These are phyloP conservation scores for Ceratocystis diversiconidia DNA, from an alignment of 2,329 filamentous ascomycete genomes.

Conservation along the genomic window DNA sequence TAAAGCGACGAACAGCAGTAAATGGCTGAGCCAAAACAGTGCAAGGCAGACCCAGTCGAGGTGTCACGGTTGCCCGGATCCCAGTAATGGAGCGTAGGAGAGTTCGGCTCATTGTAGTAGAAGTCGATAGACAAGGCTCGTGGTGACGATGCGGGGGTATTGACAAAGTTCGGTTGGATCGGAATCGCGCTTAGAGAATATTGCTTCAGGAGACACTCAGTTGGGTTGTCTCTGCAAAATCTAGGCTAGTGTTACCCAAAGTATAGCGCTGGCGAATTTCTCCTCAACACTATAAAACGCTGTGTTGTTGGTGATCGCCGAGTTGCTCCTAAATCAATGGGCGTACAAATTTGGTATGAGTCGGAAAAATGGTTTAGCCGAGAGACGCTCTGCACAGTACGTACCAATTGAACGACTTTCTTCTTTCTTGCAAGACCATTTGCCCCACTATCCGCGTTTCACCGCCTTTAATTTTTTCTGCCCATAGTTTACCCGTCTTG, in stretches of 20 bases:
- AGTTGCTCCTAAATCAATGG: neutral
- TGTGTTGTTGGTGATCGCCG: conserved; percentile 4
- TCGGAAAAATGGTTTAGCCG: conserved; percentile 16
- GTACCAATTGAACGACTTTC: too few relatives aligned
- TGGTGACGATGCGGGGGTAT: neutral
- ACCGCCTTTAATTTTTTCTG: conserved; percentile 18
- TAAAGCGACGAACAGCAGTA: conserved; percentile 33
- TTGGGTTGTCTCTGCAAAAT: neutral
- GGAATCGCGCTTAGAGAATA: too few relatives aligned
- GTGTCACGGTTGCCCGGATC: conserved; percentile 33
- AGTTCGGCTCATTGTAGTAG: conserved; percentile 38
- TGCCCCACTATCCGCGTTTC: conserved; percentile 14
- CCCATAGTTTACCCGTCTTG: conserved; percentile 8
- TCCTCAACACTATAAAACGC: neutral
- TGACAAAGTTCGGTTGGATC: neutral
- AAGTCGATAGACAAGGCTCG: neutral
- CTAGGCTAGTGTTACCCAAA: neutral
- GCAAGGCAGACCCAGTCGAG: conserved; percentile 18
- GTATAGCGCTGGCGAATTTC: neutral
- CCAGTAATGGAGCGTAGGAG: conserved; percentile 50
- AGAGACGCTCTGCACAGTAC: neutral
- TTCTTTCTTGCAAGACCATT: neutral
- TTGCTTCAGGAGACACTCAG: neutral
- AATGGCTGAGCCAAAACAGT: conserved; percentile 34
- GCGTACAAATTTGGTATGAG: conserved; percentile 9